These are phyloP conservation scores for Miamiensis avidus DNA, from an alignment of 169 alveolate species.

Conservation along the genomic window DNA sequence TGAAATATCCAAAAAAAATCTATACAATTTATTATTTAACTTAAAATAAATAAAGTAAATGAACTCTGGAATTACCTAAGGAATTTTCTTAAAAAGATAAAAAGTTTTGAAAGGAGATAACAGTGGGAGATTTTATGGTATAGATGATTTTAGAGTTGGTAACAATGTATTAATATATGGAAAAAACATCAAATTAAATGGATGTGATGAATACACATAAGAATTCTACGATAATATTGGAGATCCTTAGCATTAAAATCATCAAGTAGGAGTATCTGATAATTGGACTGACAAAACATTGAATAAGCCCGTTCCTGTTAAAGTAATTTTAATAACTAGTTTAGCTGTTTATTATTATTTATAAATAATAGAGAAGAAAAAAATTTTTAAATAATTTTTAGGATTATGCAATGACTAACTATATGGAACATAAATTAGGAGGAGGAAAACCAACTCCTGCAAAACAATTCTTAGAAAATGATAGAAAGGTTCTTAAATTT, in stretches of 20 bases:
- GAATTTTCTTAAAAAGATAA: constrained; percentile 82
- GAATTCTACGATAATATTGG: constrained; percentile 67
- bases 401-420: constrained; percentile 72
- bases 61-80: constrained; percentile 86
- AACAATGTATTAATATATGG: constrained; percentile 71
- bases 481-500: constrained; percentile 84
- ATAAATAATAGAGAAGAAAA: constrained; percentile 1
- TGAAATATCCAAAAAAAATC: too few species aligned
- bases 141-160: constrained; percentile 80
- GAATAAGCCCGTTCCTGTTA: constrained; percentile 41
- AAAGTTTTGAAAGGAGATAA: constrained; percentile 67
- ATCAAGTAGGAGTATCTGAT: constrained; percentile 37
- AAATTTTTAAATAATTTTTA: constrained; percentile 1
- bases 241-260: constrained; percentile 45
- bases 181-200: constrained; percentile 69
- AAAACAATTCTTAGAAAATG: constrained; percentile 84
- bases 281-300: constrained; percentile 47
- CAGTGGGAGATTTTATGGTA: constrained; percentile 51
- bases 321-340: not conserved
- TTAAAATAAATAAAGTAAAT: too few species aligned
- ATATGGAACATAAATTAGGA: constrained; percentile 78
- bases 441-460: constrained; percentile 71
- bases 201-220: constrained; percentile 81
- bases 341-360: not conserved
- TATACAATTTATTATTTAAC: too few species aligned